Percentiles rank a stretch among this genome's conserved stretches.
phyloP scores from a whole-genome alignment of 139 green algal species.

The Diplosphaera chodatii region DNA sequence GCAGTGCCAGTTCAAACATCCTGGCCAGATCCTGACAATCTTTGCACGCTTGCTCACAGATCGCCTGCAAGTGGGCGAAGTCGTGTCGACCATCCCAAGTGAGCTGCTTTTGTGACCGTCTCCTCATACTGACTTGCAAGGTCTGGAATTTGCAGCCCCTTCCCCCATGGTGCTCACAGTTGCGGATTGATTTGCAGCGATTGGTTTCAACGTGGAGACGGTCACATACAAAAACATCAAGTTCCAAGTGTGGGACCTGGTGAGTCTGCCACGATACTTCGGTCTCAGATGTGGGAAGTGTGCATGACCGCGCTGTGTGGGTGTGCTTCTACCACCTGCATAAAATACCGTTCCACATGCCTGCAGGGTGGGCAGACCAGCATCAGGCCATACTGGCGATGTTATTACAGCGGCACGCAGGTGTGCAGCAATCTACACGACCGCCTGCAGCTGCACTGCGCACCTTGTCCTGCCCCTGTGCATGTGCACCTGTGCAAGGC shows the following conservation, averaged over 20 bases:
- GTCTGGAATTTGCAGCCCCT: neutral
- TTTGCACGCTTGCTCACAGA: no score
- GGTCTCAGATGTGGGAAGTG: no score
- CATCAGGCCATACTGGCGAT: conserved; percentile 98
- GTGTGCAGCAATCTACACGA: conserved; percentile 2
- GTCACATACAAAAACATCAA: conserved; percentile 99
- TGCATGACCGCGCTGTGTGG: no score
- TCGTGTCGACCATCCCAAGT: conserved; percentile 98
- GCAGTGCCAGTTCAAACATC: no score
- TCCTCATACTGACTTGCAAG: neutral
- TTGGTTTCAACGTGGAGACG: conserved; percentile 99
- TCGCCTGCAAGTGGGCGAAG: conserved; percentile 94
- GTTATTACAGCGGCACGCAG: conserved; percentile 96
- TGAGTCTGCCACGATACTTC: neutral
- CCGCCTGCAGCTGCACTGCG: neutral
- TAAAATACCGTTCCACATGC: no score
- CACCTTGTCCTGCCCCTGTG: neutral
- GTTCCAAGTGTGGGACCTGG: conserved; percentile 82
- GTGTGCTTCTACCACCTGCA: no score
- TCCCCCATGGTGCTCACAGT: neutral
- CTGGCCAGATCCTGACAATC: no score
- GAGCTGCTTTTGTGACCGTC: conserved; percentile 18
- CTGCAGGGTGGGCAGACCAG: conserved; percentile 74
- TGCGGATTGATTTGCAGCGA: conserved; percentile 62
- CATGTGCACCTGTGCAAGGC: no score